A percentile compares a stretch with the other conserved stretches of the same genome.
These are phyloP conservation scores for Neobulgaria alba DNA, from an alignment of 2,329 filamentous ascomycete species.

Conservation along the genomic window DNA sequence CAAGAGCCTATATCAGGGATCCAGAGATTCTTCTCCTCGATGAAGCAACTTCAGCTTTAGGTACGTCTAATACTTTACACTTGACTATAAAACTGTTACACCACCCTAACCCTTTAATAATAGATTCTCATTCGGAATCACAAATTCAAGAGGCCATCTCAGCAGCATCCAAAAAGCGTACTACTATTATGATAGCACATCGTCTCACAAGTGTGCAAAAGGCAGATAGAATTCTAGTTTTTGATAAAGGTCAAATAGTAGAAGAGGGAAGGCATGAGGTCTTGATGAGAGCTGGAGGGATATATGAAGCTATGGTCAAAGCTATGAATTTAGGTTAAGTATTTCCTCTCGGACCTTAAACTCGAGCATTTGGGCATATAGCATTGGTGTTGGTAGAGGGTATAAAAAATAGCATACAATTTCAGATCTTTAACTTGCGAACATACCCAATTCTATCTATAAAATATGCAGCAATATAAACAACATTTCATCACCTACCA, in stretches of 20 bases:
- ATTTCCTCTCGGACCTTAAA: no score
- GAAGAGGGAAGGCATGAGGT: constrained; percentile 47
- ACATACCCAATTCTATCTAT: no score
- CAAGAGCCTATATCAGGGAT: constrained; percentile 62
- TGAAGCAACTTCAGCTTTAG: constrained; percentile 72
- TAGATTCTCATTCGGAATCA: constrained; percentile 43
- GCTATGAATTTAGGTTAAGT: constrained; percentile 15
- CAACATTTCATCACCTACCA: no score
- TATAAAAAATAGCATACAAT: no score
- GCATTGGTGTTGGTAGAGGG: no score
- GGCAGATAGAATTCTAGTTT: constrained; percentile 48
- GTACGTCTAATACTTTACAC: constrained; percentile 39
- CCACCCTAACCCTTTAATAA: not conserved
- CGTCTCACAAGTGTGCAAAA: constrained; percentile 46
- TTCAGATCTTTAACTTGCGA: no score
- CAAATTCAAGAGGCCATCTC: constrained; percentile 60
- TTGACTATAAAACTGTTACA: not conserved
- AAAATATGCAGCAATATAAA: no score
- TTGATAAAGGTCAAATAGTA: constrained; percentile 44
- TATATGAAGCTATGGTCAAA: constrained; percentile 28
- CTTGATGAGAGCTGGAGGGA: constrained; percentile 42
- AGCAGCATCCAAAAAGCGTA: constrained; percentile 41
- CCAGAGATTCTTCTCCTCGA: constrained; percentile 71
- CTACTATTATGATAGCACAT: constrained; percentile 50
- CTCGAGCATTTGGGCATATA: no score